These are phyloP conservation scores for Sistotremastrum suecicum DNA, from an alignment of 768 basidiomycete genomes.

Conservation along the genomic window DNA sequence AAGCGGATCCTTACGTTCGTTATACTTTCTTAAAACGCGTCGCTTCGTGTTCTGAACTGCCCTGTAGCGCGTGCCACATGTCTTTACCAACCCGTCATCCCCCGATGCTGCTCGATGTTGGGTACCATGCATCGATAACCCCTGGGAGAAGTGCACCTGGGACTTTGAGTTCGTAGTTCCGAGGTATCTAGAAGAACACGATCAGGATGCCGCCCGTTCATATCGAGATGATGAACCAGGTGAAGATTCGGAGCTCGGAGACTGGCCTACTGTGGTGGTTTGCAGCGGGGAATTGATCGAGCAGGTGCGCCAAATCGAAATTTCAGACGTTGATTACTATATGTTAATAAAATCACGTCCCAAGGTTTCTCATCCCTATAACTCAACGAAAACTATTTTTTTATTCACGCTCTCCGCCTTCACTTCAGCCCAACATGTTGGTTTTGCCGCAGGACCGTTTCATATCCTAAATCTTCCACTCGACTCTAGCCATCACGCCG, in stretches of 20 bases:
- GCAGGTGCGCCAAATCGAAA: conserved; percentile 37
- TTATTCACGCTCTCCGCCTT: conserved; percentile 75
- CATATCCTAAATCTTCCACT: conserved; percentile 56
- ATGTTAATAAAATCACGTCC: background rate
- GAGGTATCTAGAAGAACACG: conserved; percentile 56
- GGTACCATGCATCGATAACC: conserved; percentile 93
- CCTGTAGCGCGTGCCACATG: conserved; percentile 77
- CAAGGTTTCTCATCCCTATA: conserved; percentile 86
- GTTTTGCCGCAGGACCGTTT: conserved; percentile 93
- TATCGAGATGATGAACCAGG: conserved; percentile 19
- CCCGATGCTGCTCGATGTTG: conserved; percentile 92
- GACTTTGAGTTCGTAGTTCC: conserved; percentile 96
- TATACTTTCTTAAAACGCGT: conserved; percentile 1
- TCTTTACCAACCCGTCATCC: conserved; percentile 76
- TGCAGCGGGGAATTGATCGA: conserved; percentile 93
- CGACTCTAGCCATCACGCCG: conserved; percentile 47
- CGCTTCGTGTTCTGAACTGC: background rate
- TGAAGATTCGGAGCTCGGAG: conserved; percentile 33
- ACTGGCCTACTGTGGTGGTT: conserved; percentile 71
- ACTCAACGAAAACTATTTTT: conserved; percentile 89
- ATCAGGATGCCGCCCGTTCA: conserved; percentile 24
- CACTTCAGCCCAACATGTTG: conserved; percentile 92
- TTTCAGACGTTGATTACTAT: conserved; percentile 8
- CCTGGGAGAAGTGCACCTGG: conserved; percentile 98
- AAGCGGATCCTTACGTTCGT: conserved; percentile 76